These are phyloP conservation scores for Pleurotus tuber-regium DNA, from an alignment of 768 basidiomycete genomes.

Conservation along the genomic window DNA sequence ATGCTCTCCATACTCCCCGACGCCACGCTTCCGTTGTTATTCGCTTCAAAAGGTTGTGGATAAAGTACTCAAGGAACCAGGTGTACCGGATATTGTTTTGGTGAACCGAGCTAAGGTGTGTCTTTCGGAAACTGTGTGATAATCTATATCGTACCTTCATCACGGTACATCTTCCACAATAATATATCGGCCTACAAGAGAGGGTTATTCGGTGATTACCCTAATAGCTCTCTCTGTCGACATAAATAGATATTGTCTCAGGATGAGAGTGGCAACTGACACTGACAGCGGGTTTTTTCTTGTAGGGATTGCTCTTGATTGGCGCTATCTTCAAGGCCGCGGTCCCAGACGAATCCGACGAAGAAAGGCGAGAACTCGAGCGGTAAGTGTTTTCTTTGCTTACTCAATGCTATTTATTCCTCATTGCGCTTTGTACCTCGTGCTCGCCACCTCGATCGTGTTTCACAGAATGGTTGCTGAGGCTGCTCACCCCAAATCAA, in stretches of 20 bases:
- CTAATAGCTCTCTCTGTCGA: no score
- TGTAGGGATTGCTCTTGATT: constrained; percentile 79
- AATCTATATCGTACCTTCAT: no score
- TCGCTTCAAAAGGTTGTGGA: constrained; percentile 69
- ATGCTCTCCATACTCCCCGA: not conserved
- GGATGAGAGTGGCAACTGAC: no score
- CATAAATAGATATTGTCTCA: no score
- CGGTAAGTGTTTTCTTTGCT: constrained; percentile 46
- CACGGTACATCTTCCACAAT: no score
- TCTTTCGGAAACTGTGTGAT: no score
- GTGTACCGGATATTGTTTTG: constrained; percentile 66
- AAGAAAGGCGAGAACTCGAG: constrained; percentile 93
- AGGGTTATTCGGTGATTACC: no score
- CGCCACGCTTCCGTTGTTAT: constrained; percentile 5
- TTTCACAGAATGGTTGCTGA: constrained; percentile 92
- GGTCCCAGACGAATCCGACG: constrained; percentile 86
- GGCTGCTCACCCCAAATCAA: constrained; percentile 72
- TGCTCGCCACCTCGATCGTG: no score
- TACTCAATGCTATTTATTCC: constrained; percentile 10
- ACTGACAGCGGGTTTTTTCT: no score
- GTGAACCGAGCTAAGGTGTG: constrained; percentile 83
- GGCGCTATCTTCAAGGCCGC: constrained; percentile 89
- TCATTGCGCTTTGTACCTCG: constrained; percentile 6
- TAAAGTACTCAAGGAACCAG: constrained; percentile 78
- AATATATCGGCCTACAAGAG: no score